Conservation (phyloP, 192 early-diverging fungal genomes). For the Entomortierella chlamydospora region DNA sequence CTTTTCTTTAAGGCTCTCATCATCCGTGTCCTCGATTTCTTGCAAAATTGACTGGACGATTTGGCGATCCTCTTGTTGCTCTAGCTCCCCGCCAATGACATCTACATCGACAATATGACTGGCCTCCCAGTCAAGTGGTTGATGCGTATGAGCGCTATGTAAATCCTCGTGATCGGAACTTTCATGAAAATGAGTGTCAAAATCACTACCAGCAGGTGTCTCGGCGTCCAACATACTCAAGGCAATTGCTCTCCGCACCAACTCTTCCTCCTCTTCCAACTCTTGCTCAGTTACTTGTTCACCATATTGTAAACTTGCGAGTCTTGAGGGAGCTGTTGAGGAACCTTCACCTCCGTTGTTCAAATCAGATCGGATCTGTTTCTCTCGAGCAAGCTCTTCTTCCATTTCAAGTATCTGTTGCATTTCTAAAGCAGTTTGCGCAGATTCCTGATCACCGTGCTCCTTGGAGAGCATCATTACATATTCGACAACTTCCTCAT, state of each 20-base stretch:
- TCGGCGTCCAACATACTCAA: constrained; percentile 37
- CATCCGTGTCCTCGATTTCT: constrained; percentile 18
- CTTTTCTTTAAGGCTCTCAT: not conserved
- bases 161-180: not conserved
- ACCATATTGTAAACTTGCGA: not conserved
- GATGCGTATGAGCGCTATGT: not conserved
- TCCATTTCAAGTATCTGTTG: constrained; percentile 31
- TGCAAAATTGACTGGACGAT: constrained; percentile 36
- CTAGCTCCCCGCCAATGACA: not conserved
- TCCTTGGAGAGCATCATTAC: constrained; percentile 66
- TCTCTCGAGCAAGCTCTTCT: constrained; percentile 3
- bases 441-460: constrained; percentile 20
- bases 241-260: constrained; percentile 43
- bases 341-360: constrained; percentile 23
- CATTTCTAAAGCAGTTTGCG: constrained; percentile 13
- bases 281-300: constrained; percentile 21
- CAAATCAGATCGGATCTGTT: not conserved
- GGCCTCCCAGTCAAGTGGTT: constrained; percentile 13
- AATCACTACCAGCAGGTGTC: not conserved
- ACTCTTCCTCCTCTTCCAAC: constrained; percentile 40
- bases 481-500: constrained; percentile 67
- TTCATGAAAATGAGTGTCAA: not conserved
- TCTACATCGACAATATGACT: constrained; percentile 40
- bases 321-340: not conserved
- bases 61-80: constrained; percentile 22